Evolutionary conservation across 1,284 basidiomycete genomes (phyloP).

Genomic region (Fomitopsis schrenkii): DNA sequence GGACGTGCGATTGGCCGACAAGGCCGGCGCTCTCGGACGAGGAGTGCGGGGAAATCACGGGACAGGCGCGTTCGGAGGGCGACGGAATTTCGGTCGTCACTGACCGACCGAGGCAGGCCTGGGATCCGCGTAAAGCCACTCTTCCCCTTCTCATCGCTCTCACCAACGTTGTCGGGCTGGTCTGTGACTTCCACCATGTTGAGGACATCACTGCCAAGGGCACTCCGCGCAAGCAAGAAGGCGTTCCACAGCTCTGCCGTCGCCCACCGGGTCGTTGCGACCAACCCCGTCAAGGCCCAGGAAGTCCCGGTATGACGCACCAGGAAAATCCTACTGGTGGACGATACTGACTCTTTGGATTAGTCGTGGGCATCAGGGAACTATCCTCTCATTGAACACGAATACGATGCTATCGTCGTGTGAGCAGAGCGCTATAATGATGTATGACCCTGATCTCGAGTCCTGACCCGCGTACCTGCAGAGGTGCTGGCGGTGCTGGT

Average conservation of each 20-base stretch:
- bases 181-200: slow-evolving; percentile 25
- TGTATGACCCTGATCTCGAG: neutral
- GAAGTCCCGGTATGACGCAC: slow-evolving; percentile 61
- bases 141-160: slow-evolving; percentile 17
- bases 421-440: slow-evolving; percentile 40
- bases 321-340: neutral
- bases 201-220: slow-evolving; percentile 33
- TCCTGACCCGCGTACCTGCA: slow-evolving; percentile 29
- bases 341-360: slow-evolving; percentile 9
- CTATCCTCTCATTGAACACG: slow-evolving; percentile 97
- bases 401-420: slow-evolving; percentile 97
- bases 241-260: slow-evolving; percentile 61
- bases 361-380: slow-evolving; percentile 78
- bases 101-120: slow-evolving; percentile 17
- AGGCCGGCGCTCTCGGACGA: neutral
- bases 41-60: slow-evolving; percentile 19
- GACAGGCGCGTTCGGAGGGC: slow-evolving; percentile 17
- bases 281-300: slow-evolving; percentile 79
- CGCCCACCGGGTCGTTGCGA: slow-evolving; percentile 62
- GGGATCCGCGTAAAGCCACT: slow-evolving; percentile 10
- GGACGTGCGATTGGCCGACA: slow-evolving; percentile 2
- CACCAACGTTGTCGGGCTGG: slow-evolving; percentile 17
- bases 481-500: slow-evolving; percentile 97
- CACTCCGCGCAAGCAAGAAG: slow-evolving; percentile 44
- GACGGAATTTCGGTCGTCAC: slow-evolving; percentile 21